phyloP scores from a whole-genome alignment of 2,329 filamentous ascomycete species.

The Niveomyces coronatus region DNA sequence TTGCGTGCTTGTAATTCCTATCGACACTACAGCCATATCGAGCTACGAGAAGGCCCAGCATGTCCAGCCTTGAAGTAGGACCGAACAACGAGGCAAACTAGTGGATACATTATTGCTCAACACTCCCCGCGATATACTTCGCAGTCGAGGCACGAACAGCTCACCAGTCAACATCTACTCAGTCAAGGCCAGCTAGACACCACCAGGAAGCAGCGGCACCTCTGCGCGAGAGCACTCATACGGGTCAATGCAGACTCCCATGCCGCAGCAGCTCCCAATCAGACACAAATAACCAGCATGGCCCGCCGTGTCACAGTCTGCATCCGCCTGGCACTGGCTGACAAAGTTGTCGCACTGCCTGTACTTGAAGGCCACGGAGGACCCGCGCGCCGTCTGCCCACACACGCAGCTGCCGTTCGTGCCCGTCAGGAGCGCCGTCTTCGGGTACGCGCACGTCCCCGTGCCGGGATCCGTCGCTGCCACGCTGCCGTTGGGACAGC shows the following conservation, averaged over 20 bases:
- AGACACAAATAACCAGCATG: conserved; percentile 21
- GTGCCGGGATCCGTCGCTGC: conserved; percentile 13
- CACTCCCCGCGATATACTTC: too few relatives aligned
- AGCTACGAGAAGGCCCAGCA: too few relatives aligned
- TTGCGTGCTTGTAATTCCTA: neutral
- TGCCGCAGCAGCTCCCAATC: conserved; percentile 25
- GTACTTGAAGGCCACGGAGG: conserved; percentile 22
- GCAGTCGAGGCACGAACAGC: neutral
- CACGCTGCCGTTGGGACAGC: conserved; percentile 20
- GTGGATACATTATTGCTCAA: too few relatives aligned
- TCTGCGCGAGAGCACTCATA: conserved; percentile 26
- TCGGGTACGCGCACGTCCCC: conserved; percentile 21
- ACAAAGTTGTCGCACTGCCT: conserved; percentile 25
- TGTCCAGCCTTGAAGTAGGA: too few relatives aligned
- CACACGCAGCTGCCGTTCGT: conserved; percentile 27
- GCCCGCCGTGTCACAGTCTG: conserved; percentile 18
- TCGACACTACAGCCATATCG: too few relatives aligned
- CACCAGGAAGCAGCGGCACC: conserved; percentile 18
- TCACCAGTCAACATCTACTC: neutral
- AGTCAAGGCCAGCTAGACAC: neutral
- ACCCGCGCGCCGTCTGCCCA: conserved; percentile 18
- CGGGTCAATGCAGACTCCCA: conserved; percentile 26
- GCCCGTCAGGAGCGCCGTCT: conserved; percentile 18
- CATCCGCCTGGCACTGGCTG: conserved; percentile 16
- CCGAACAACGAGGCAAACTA: too few relatives aligned